phyloP scores from a whole-genome alignment of 768 basidiomycete species.

The Mycena polygramma region DNA sequence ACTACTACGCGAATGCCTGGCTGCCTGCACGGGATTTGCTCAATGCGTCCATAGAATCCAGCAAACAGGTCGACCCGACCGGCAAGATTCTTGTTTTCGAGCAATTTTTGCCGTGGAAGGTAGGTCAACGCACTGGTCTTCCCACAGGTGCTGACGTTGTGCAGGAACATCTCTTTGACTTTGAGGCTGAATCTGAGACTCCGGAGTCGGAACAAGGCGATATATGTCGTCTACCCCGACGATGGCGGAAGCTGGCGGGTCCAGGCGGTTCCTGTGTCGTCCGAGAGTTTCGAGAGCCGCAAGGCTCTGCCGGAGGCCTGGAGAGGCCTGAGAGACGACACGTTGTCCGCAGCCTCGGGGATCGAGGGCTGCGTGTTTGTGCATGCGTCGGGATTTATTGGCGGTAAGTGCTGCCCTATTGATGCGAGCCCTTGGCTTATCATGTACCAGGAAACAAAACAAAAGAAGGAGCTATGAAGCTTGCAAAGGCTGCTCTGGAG shows the following conservation, averaged over 20 bases:
- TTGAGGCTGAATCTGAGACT: constrained; percentile 73
- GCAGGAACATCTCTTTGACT: constrained; percentile 88
- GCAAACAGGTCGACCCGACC: constrained; percentile 73
- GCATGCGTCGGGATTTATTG: constrained; percentile 97
- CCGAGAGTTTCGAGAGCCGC: constrained; percentile 90
- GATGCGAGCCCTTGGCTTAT: constrained; percentile 14
- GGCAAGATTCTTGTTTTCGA: constrained; percentile 88
- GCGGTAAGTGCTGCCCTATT: constrained; percentile 65
- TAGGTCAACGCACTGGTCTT: constrained; percentile 41
- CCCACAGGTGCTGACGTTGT: background rate
- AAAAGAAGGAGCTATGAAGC: constrained; percentile 85
- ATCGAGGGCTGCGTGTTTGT: constrained; percentile 91
- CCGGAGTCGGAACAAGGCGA: constrained; percentile 65
- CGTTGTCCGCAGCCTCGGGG: constrained; percentile 77
- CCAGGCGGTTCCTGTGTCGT: constrained; percentile 87
- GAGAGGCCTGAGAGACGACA: constrained; percentile 92
- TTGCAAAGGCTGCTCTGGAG: constrained; percentile 78
- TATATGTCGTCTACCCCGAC: constrained; percentile 94
- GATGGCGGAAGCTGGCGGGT: constrained; percentile 88
- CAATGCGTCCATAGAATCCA: constrained; percentile 63
- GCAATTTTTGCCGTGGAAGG: constrained; percentile 91
- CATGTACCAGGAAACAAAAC: constrained; percentile 81
- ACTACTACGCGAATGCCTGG: constrained; percentile 92
- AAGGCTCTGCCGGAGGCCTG: constrained; percentile 94
- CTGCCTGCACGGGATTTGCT: constrained; percentile 91